Evolutionary conservation across 1,139 yeast genomes (phyloP), one percentile per base, ranked within the genome.

Genomic region (Nakaseomyces sp.): DNA sequence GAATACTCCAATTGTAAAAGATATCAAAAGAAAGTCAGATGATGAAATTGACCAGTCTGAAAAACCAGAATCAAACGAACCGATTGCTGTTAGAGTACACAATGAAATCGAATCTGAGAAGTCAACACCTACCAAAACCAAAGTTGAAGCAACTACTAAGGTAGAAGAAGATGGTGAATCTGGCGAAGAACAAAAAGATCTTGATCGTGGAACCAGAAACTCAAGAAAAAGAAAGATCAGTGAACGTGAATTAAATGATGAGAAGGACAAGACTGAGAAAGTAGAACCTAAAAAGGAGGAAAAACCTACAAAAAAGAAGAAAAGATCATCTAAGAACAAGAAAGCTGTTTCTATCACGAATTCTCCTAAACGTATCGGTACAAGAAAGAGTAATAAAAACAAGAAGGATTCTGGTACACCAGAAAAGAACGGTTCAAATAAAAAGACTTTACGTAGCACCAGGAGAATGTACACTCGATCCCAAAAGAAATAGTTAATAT

Each of bases 381-480:
- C 18, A 10, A 22, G 18, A 18, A 13, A 22, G n/a, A n/a, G 28
- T 35, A 35, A 22, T n/a, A 35, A 22, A 17, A 22, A 19, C 7
- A 35, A 13, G 12, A 22, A n/a, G n/a, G 38, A 35, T 8, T 18
- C 13, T 5, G 29, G 18, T 7, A 35, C 38, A 12, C 15, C 37
- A 7, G 18, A 20, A 8, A 20, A 13, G 26, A 20, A 35, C 13
- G 13, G 13, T n/a, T 20, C 26, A 4, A 22, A 8, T 13, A 35
- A 22, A 22, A 35, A 22, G 18, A 20, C 38, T 5, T 13, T 22
- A 9, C 38, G 38, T n/a, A 35, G 28, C 18, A 35, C 38, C 3
- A 35, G 38, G 13, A 35, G 38, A 22, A 35, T 35, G 38, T 13
- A 20, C n/a, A 35, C 38, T 2, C 38, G 38, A 9, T 35, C 38